Percentiles rank a stretch among this genome's conserved stretches.
phyloP scores from a whole-genome alignment of 192 early-diverging fungal species.

The Obelidium mucronatum region DNA sequence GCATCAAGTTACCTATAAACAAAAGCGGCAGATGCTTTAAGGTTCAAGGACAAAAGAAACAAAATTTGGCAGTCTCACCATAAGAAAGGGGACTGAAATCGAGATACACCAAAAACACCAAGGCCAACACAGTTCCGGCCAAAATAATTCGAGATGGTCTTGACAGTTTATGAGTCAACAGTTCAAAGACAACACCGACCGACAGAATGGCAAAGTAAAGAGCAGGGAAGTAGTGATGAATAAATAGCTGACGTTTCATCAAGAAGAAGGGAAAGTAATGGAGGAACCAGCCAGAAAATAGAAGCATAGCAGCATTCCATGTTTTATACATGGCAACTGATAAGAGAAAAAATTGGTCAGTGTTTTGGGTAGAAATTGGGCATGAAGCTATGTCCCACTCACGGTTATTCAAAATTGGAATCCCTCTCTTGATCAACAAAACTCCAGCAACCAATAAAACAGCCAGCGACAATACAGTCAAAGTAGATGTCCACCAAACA shows the following conservation, averaged over 20 bases:
- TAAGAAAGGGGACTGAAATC: constrained; percentile 85
- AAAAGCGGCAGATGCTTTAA: background rate
- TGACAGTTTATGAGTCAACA: constrained; percentile 69
- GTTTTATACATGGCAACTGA: constrained; percentile 31
- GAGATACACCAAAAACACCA: constrained; percentile 70
- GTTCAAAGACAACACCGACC: constrained; percentile 75
- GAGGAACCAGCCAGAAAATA: constrained; percentile 77
- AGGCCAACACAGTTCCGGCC: constrained; percentile 56
- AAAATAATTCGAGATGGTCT: constrained; percentile 57
- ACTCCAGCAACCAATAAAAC: constrained; percentile 30
- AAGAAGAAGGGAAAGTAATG: constrained; percentile 92
- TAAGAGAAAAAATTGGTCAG: constrained; percentile 33
- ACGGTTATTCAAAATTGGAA: constrained; percentile 31
- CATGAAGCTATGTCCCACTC: too few species aligned
- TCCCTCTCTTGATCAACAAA: constrained; percentile 42
- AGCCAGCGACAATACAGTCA: constrained; percentile 37
- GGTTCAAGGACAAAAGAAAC: background rate
- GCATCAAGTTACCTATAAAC: constrained; percentile 59
- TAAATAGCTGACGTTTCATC: constrained; percentile 89
- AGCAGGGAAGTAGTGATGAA: constrained; percentile 96
- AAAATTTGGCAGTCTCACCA: constrained; percentile 53
- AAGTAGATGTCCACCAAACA: constrained; percentile 48
- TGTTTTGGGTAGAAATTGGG: too few species aligned
- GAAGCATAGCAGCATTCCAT: constrained; percentile 52
- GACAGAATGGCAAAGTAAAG: constrained; percentile 86